Percentiles rank a stretch among this genome's conserved stretches.
These are phyloP conservation scores for Symbiodinium pilosum DNA, from an alignment of 73 alveolate species.

Conservation along the genomic window DNA sequence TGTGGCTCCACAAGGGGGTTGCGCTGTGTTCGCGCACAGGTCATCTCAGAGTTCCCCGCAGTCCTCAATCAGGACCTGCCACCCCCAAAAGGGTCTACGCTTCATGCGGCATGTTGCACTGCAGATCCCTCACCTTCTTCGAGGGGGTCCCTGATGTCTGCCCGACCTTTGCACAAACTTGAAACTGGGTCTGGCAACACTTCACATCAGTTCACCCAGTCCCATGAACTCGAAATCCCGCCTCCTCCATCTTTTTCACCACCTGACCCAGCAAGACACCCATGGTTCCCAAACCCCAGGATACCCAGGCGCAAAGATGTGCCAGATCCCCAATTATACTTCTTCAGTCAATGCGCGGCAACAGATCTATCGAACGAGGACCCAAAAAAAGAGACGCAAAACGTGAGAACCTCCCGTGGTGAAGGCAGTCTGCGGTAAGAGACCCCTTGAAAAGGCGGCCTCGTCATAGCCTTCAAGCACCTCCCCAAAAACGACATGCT, in stretches of 20 bases:
- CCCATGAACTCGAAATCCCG: too few species aligned
- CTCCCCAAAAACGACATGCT: slow-evolving; percentile 99
- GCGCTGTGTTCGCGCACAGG: neutral
- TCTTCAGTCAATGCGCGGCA: too few species aligned
- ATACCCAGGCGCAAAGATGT: too few species aligned
- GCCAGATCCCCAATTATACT: too few species aligned
- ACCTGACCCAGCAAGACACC: neutral
- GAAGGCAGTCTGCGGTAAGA: neutral
- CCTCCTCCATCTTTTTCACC: slow-evolving; percentile 93
- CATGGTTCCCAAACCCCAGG: too few species aligned
- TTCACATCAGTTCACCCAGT: too few species aligned
- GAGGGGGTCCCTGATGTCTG: slow-evolving; percentile 47
- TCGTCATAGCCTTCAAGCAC: slow-evolving; percentile 97
- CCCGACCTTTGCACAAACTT: slow-evolving; percentile 39
- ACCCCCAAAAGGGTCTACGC: too few species aligned
- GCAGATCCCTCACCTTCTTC: slow-evolving; percentile 13
- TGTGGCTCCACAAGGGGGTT: neutral
- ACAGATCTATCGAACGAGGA: too few species aligned
- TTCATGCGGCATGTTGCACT: neutral
- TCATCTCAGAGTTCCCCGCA: slow-evolving; percentile 75
- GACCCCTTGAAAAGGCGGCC: neutral
- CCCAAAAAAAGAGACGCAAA: neutral
- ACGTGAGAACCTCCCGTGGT: too few species aligned
- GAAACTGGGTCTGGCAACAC: too few species aligned
- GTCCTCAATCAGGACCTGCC: slow-evolving; percentile 78